phyloP scores from a whole-genome alignment of 345 rosid species.

The Moricandia arvensis region DNA sequence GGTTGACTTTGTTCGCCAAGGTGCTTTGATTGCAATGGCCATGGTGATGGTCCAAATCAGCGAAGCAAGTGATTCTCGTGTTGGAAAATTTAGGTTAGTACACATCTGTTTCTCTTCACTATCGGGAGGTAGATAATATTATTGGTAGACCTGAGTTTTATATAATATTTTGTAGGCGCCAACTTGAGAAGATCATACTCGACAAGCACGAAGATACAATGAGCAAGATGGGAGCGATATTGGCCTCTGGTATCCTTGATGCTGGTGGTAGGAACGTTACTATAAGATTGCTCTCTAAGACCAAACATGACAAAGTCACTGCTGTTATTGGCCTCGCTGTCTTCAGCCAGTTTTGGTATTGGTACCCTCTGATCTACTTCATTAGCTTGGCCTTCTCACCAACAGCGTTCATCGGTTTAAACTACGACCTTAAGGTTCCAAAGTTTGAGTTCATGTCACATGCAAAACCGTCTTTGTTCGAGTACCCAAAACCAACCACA shows the following conservation, averaged over 20 bases:
- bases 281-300: slow-evolving; percentile 86
- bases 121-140: slow-evolving; percentile 2
- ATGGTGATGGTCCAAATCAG: slow-evolving; percentile 98
- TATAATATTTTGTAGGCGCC: slow-evolving; percentile 55
- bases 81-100: slow-evolving; percentile 84
- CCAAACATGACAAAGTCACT: slow-evolving; percentile 91
- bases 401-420: slow-evolving; percentile 90
- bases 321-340: slow-evolving; percentile 98
- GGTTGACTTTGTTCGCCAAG: slow-evolving; percentile 99
- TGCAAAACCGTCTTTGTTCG: slow-evolving; percentile 92
- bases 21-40: slow-evolving; percentile 99
- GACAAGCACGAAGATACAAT: slow-evolving; percentile 98
- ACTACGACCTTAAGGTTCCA: slow-evolving; percentile 92
- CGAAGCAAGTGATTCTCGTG: slow-evolving; percentile 97
- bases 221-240: slow-evolving; percentile 99
- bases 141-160: neutral
- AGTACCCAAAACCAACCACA: slow-evolving; percentile 92
- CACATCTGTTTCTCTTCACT: slow-evolving; percentile 10
- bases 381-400: slow-evolving; percentile 92
- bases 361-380: slow-evolving; percentile 98
- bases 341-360: slow-evolving; percentile 99
- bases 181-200: slow-evolving; percentile 85
- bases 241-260: slow-evolving; percentile 96
- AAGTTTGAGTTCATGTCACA: slow-evolving; percentile 89
- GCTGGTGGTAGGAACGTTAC: slow-evolving; percentile 99